A percentile compares a stretch with the other conserved stretches of the same genome.
Conservation (phyloP, 2,329 filamentous ascomycete genomes). For the Fusarium sp. region DNA sequence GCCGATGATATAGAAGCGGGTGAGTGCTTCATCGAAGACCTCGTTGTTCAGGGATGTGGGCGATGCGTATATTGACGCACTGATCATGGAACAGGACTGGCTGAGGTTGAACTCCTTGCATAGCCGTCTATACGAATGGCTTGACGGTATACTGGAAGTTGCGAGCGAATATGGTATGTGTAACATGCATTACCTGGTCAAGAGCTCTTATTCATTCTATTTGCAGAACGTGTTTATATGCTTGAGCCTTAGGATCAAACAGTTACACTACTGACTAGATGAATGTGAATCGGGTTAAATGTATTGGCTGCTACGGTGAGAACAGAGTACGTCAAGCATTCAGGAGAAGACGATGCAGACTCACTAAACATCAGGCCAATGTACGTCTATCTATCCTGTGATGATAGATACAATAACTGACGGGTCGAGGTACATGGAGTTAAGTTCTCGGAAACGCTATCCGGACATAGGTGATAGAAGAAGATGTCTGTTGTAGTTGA, state of each 20-base stretch:
- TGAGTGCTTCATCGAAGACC: constrained; percentile 13
- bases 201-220: neutral
- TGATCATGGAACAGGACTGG: neutral
- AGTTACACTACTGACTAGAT: neutral
- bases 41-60: neutral
- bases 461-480: neutral
- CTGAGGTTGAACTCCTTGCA: neutral
- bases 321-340: neutral
- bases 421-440: neutral
- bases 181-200: neutral
- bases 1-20: neutral
- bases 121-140: neutral
- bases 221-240: neutral
- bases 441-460: neutral
- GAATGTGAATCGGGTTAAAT: neutral
- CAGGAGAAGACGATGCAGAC: neutral
- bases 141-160: neutral
- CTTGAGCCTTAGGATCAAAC: neutral
- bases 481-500: neutral
- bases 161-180: neutral
- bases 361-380: neutral
- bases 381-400: neutral
- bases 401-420: neutral
- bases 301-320: neutral
- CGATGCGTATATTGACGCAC: neutral